Conservation (phyloP, 306 rosid genomes). For the Arachis hypogaea region DNA sequence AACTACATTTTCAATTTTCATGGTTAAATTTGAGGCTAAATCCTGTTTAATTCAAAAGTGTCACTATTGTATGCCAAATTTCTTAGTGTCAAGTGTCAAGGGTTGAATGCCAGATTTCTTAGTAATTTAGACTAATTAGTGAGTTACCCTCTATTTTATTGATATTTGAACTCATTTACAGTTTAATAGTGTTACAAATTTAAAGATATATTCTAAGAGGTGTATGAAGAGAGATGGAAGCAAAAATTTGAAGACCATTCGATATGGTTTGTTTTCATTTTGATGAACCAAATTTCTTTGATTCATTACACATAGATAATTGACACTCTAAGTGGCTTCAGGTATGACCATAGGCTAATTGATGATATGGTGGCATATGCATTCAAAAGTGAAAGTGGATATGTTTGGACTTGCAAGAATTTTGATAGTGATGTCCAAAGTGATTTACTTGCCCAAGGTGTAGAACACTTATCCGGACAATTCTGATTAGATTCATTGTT, state of each 20-base stretch:
- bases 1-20: too few relatives aligned
- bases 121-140: too few relatives aligned
- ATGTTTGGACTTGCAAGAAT: constrained; percentile 99
- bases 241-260: constrained; percentile 82
- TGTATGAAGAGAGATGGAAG: constrained; percentile 84
- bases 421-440: constrained; percentile 97
- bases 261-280: constrained; percentile 47
- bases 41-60: background rate
- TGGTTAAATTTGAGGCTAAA: too few relatives aligned
- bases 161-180: too few relatives aligned
- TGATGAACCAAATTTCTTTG: constrained; percentile 20
- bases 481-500: constrained; percentile 21
- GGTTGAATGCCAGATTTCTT: constrained; percentile 47
- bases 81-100: constrained; percentile 41
- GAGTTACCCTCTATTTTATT: too few relatives aligned
- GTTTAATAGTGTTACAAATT: too few relatives aligned
- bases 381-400: constrained; percentile 95
- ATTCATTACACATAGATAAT: constrained; percentile 27
- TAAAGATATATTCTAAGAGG: constrained; percentile 90
- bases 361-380: constrained; percentile 99
- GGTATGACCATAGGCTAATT: constrained; percentile 98
- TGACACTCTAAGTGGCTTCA: constrained; percentile 45
- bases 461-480: constrained; percentile 6
- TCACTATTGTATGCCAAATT: constrained; percentile 14
- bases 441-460: constrained; percentile 99